A percentile compares a stretch with the other conserved stretches of the same genome.
These are phyloP conservation scores for Populus nigra DNA, from an alignment of 345 rosid genomes.

Conservation along the genomic window DNA sequence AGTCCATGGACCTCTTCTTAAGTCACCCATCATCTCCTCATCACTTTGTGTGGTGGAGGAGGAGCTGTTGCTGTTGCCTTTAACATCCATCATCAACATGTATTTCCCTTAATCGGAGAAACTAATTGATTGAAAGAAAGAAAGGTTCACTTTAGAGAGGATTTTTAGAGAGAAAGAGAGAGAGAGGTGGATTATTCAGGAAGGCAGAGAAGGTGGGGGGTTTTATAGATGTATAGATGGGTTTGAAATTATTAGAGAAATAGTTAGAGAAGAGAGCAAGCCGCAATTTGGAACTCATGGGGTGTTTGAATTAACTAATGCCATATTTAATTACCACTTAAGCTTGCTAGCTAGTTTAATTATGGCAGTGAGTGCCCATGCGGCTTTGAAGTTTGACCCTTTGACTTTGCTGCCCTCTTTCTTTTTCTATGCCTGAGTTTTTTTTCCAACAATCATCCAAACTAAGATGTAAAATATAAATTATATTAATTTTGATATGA, in stretches of 20 bases:
- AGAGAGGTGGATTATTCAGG: constrained; percentile 40
- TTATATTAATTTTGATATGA: too few relatives aligned
- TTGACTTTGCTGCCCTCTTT: constrained; percentile 33
- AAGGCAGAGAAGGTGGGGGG: constrained; percentile 37
- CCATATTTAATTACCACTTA: constrained; percentile 24
- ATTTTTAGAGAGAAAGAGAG: constrained; percentile 26
- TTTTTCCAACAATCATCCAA: background rate
- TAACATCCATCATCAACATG: constrained; percentile 41
- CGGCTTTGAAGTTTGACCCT: constrained; percentile 40
- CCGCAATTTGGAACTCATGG: constrained; percentile 35
- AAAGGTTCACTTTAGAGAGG: constrained; percentile 13
- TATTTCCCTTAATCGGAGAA: constrained; percentile 24
- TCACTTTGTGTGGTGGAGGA: constrained; percentile 30
- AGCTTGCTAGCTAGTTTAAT: constrained; percentile 22
- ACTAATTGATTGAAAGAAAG: constrained; percentile 29
- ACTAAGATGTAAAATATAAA: too few relatives aligned
- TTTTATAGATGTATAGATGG: constrained; percentile 34
- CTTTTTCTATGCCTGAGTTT: background rate
- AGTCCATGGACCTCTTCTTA: constrained; percentile 93
- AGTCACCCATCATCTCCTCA: constrained; percentile 42
- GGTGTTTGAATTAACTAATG: constrained; percentile 15
- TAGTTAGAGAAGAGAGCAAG: constrained; percentile 18
- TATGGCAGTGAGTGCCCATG: constrained; percentile 15
- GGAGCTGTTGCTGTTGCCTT: constrained; percentile 26
- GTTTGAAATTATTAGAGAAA: constrained; percentile 26